These are phyloP conservation scores for Myxozyma geophila DNA, from an alignment of 805 yeast species.

Conservation along the genomic window DNA sequence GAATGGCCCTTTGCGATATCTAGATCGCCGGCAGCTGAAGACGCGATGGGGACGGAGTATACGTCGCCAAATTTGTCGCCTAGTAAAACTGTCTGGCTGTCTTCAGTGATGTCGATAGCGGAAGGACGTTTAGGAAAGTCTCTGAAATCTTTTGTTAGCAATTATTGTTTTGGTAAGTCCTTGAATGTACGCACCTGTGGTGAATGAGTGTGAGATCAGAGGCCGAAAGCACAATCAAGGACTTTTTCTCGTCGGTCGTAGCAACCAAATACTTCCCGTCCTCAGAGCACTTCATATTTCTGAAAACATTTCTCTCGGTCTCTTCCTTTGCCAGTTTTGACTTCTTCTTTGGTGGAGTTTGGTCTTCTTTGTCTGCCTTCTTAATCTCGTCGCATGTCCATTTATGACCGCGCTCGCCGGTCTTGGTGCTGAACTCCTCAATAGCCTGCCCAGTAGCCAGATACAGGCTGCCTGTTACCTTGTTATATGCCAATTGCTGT, in stretches of 20 bases:
- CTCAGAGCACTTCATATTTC: conserved; percentile 61
- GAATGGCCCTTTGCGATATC: conserved; percentile 38
- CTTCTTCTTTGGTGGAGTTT: conserved; percentile 18
- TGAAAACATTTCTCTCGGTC: conserved; percentile 63
- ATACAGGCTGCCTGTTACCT: conserved; percentile 7
- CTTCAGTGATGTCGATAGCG: conserved; percentile 64
- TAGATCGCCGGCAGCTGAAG: conserved; percentile 10
- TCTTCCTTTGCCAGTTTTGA: conserved; percentile 16
- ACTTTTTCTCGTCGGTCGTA: conserved; percentile 83
- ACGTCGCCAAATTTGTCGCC: conserved; percentile 99
- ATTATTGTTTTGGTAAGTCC: background rate
- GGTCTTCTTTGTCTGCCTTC: background rate
- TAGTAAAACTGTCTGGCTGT: conserved; percentile 59
- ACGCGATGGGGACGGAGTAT: conserved; percentile 58
- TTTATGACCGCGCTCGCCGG: conserved; percentile 14
- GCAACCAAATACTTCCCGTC: conserved; percentile 63
- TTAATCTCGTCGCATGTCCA: conserved; percentile 13
- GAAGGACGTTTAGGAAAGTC: conserved; percentile 92
- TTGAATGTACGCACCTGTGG: conserved; percentile 1
- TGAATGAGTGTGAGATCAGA: conserved; percentile 15
- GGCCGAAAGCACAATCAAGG: conserved; percentile 62
- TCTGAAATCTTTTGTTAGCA: conserved; percentile 40
- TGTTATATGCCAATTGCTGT: conserved; percentile 28
- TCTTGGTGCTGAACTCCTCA: conserved; percentile 21
- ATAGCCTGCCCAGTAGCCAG: conserved; percentile 19